Conservation (phyloP, 2,329 filamentous ascomycete genomes). For the Calonectria pseudoturangicola region DNA sequence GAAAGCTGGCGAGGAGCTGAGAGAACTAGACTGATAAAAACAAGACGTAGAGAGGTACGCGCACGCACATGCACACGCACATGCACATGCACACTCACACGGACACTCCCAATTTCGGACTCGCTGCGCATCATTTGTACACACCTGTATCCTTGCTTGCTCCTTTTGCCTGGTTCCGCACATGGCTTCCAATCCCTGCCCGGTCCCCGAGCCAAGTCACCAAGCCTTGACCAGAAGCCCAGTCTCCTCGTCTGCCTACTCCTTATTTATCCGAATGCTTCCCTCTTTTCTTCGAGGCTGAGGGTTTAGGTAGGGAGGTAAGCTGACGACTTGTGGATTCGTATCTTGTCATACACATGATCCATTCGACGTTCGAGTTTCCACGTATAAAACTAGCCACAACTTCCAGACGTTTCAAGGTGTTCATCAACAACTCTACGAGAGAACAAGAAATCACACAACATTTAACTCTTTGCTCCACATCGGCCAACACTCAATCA, state of each 20-base stretch:
- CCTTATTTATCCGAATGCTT: constrained; percentile 1
- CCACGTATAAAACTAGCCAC: neutral
- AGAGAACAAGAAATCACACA: neutral
- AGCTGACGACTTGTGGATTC: neutral
- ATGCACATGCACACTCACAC: constrained; percentile 7
- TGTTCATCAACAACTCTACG: neutral
- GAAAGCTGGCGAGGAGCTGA: constrained; percentile 1
- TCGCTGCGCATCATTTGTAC: constrained; percentile 3
- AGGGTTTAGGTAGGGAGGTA: neutral
- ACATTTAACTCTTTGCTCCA: no score
- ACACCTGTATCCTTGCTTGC: constrained; percentile 7
- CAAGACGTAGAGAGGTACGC: neutral
- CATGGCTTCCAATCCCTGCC: constrained; percentile 18
- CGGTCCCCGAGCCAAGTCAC: constrained; percentile 3
- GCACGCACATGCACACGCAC: neutral
- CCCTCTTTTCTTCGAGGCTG: neutral
- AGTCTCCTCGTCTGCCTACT: neutral
- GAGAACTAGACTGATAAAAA: neutral
- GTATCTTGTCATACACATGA: neutral
- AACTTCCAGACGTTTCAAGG: neutral
- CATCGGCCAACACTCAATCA: neutral
- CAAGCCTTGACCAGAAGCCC: constrained; percentile 1
- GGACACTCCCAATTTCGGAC: neutral
- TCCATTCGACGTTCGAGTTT: neutral
- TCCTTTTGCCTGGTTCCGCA: constrained; percentile 20